These are phyloP conservation scores for Penicillium sp. DNA, from an alignment of 2,329 filamentous ascomycete genomes.

Conservation along the genomic window DNA sequence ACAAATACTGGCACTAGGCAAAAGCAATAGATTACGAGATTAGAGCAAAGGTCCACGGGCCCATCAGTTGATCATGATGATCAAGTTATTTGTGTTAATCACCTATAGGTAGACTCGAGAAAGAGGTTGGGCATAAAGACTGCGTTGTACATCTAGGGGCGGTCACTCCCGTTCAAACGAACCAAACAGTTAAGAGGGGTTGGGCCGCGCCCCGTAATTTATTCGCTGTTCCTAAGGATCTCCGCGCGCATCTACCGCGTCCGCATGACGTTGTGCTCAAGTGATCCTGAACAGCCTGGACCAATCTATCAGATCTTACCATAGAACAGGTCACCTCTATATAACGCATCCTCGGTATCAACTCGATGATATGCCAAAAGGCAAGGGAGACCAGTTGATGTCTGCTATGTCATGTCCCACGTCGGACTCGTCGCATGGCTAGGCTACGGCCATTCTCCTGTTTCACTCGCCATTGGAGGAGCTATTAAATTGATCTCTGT, in stretches of 20 bases:
- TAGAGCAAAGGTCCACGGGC: not conserved
- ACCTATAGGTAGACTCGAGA: not conserved
- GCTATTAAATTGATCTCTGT: conserved; percentile 7
- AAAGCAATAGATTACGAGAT: not conserved
- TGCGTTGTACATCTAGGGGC: not conserved
- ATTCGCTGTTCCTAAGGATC: not conserved
- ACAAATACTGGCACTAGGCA: not conserved
- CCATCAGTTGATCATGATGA: not conserved
- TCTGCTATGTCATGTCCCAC: conserved; percentile 27
- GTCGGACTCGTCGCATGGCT: conserved; percentile 12
- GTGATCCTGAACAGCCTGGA: not conserved
- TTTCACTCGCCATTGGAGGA: conserved; percentile 11
- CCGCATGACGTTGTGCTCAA: not conserved
- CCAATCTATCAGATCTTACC: not conserved
- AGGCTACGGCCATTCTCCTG: conserved; percentile 1
- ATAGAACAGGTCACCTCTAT: conserved; percentile 4
- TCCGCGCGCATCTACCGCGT: conserved; percentile 5
- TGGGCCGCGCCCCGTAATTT: conserved; percentile 14
- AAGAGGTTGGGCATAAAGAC: conserved; percentile 13
- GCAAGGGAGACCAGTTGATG: conserved; percentile 17
- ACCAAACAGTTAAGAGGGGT: not conserved
- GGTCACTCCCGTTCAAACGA: not conserved
- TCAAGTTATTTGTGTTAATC: not conserved
- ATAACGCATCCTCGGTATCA: not conserved
- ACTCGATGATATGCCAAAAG: not conserved